Conservation (phyloP, 129 eudicot genomes). For the Helianthus tuberosus region DNA sequence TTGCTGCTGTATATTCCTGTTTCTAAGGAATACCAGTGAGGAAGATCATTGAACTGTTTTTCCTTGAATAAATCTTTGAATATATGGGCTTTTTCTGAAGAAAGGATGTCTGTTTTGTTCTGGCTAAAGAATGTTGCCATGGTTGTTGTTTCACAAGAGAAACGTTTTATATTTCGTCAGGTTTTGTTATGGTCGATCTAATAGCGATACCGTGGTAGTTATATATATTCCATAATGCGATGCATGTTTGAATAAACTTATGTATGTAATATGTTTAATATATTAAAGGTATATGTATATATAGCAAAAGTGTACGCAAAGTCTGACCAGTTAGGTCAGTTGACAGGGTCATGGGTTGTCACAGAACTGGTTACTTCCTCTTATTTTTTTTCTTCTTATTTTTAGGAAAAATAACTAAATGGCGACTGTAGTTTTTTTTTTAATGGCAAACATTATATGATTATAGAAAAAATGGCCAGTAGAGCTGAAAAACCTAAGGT, state of each 20-base stretch:
- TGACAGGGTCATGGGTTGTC: neutral
- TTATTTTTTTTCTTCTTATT: no score
- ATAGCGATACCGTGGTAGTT: neutral
- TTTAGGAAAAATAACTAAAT: neutral
- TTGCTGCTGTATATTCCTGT: conserved; percentile 68
- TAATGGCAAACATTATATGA: no score
- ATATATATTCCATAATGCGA: neutral
- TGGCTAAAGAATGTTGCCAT: neutral
- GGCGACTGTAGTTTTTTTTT: no score
- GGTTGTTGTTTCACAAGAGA: neutral
- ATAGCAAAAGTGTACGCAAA: neutral
- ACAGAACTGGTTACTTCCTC: neutral
- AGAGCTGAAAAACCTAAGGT: no score
- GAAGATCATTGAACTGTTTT: neutral
- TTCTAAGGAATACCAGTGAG: conserved; percentile 57
- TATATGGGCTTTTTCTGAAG: neutral
- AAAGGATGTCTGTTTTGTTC: neutral
- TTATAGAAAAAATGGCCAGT: no score
- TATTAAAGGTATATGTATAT: neutral
- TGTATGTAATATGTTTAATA: neutral
- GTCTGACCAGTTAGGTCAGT: neutral
- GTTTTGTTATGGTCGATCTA: neutral
- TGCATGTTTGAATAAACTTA: neutral
- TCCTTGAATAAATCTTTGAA: neutral
- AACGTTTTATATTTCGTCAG: neutral